Base-by-base conservation (phyloP, 768 basidiomycete species). In the Scleroderma citrinum region DNA sequence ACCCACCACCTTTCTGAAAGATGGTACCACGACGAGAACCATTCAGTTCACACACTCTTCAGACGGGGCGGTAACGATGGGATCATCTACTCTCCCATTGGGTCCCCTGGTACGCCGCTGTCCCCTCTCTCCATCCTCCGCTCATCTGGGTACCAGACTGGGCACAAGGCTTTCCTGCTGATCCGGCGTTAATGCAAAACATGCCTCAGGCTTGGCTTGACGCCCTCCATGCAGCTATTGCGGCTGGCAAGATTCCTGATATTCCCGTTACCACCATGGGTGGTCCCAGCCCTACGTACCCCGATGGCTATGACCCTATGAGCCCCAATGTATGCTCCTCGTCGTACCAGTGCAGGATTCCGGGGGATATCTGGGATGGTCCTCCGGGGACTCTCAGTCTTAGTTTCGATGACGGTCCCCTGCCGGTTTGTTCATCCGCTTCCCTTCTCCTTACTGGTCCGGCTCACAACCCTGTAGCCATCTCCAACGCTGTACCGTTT, bases 341-440 rank as follows among this genome's bases (percentile, higher is more conserved):
- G 20, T 86, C 85, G 0, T 83, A 80, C 69, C 77, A 82, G 59
- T 92, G 89, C 64, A 62, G 61, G 45, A 74, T 71, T 36, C 55
- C 73, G 4, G 81, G 76, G 11, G 87, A 90, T 54, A 59, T 89
- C 43, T 85, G 83, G 80, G 80, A 93, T 52, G 87, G 85, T 0
- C 92, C 92, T 0, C 64, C 75, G 26, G 86, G 87, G 7, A 68
- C 75, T 46, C 69, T 89, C 45, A 87, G 71, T 2, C 69, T 80
- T 47, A 74, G 80, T 42, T 92, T 92, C 60, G 91, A 93, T 59
- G 91, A 92, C 59, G 92, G 92, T 0, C 91, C 91, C 0, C 69
- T 75, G 14, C 68, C 72, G 1, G 76, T 77, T 54, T 26, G 69
- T 59, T 34, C 46, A 13, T 29, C 14, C 21, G 39, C 7, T 38